phyloP scores from a whole-genome alignment of 371 early-diverging fungal species.

The Mortierella polycephala region DNA sequence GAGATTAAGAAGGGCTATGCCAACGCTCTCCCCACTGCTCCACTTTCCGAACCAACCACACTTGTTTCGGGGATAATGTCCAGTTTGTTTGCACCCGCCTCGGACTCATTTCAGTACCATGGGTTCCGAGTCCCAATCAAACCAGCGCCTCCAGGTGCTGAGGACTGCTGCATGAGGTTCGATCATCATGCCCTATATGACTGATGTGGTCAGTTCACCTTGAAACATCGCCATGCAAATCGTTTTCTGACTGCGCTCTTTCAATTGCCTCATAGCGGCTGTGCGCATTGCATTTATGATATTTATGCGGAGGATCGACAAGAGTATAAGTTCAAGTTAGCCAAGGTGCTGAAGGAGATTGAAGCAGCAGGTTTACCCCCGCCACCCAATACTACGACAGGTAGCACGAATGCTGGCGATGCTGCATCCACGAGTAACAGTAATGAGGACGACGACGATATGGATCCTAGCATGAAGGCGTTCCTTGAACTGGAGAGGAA shows the following conservation, averaged over 20 bases:
- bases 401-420: neutral
- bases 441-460: slow-evolving; percentile 34
- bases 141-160: slow-evolving; percentile 49
- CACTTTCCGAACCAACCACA: slow-evolving; percentile 10
- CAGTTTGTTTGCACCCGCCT: slow-evolving; percentile 13
- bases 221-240: neutral
- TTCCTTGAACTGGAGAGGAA: slow-evolving; percentile 45
- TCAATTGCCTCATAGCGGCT: slow-evolving; percentile 29
- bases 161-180: slow-evolving; percentile 55
- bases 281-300: slow-evolving; percentile 49
- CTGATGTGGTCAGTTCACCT: neutral
- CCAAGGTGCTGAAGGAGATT: slow-evolving; percentile 25
- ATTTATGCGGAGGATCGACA: slow-evolving; percentile 52
- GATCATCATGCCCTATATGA: neutral
- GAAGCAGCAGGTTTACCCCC: slow-evolving; percentile 43
- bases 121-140: slow-evolving; percentile 45
- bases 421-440: neutral
- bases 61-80: slow-evolving; percentile 18
- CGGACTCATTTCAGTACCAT: slow-evolving; percentile 22
- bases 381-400: slow-evolving; percentile 11
- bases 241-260: neutral
- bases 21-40: slow-evolving; percentile 31
- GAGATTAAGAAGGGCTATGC: slow-evolving; percentile 25
- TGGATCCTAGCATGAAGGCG: slow-evolving; percentile 53
- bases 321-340: slow-evolving; percentile 29